A percentile compares a stretch with the other conserved stretches of the same genome.
phyloP scores from a whole-genome alignment of 805 yeast species.

The Candida glaebosa region DNA sequence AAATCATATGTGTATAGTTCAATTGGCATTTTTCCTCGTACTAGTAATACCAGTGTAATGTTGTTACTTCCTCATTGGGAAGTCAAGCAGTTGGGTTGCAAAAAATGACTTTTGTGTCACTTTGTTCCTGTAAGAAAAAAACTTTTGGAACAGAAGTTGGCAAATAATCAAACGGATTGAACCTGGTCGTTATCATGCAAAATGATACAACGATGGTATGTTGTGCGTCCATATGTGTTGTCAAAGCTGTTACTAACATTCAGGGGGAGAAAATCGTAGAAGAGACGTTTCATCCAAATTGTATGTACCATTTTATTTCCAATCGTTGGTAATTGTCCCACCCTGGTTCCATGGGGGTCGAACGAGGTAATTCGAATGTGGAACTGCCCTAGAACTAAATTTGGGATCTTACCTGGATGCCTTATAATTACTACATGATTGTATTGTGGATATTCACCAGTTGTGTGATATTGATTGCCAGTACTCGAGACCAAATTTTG shows the following conservation, averaged over 20 bases:
- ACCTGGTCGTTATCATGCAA: neutral
- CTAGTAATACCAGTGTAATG: neutral
- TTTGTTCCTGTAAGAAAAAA: slow-evolving; percentile 2
- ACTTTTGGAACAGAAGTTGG: slow-evolving; percentile 4
- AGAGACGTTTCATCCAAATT: slow-evolving; percentile 12
- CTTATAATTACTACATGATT: too few relatives aligned
- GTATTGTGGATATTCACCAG: too few relatives aligned
- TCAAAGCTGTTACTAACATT: slow-evolving; percentile 1
- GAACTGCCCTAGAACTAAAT: too few relatives aligned
- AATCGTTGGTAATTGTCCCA: neutral
- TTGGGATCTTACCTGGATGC: too few relatives aligned
- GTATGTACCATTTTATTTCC: slow-evolving; percentile 11
- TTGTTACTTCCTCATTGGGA: neutral
- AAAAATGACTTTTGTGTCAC: slow-evolving; percentile 2
- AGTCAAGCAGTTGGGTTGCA: neutral
- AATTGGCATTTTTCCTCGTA: too few relatives aligned
- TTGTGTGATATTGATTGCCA: too few relatives aligned
- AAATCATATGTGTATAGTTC: too few relatives aligned
- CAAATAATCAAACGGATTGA: neutral
- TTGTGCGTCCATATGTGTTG: neutral
- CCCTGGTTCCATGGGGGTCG: neutral
- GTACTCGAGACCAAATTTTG: too few relatives aligned
- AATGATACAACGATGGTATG: slow-evolving; percentile 3
- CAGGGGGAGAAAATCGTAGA: slow-evolving; percentile 2
- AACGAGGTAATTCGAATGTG: neutral